Percentiles rank a stretch among this genome's conserved stretches.
Evolutionary conservation across 495 filamentous ascomycete species (phyloP).

Genomic region (Durotheca rogersii): DNA sequence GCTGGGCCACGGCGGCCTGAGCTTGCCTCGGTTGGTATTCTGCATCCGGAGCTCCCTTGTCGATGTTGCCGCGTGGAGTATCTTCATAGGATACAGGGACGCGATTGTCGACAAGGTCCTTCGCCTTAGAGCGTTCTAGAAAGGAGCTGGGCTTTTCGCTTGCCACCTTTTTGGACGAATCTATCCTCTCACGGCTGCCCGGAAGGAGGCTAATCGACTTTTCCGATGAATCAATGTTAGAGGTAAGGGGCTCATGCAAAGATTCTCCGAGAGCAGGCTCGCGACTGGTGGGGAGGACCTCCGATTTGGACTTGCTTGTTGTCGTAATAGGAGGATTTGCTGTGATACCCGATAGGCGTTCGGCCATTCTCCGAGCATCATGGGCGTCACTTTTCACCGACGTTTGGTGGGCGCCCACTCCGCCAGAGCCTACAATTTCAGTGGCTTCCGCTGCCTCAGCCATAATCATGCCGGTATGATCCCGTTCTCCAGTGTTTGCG

Average conservation of each 20-base stretch:
- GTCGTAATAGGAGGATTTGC: neutral
- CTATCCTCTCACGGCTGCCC: neutral
- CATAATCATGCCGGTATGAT: too few species aligned
- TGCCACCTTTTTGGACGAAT: neutral
- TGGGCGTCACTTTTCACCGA: neutral
- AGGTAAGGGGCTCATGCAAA: neutral
- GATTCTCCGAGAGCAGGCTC: neutral
- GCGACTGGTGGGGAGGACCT: neutral
- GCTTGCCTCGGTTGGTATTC: conserved; percentile 10
- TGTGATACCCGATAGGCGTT: neutral
- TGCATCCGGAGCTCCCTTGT: neutral
- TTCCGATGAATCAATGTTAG: conserved; percentile 1
- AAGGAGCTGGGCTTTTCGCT: neutral
- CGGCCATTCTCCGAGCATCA: neutral
- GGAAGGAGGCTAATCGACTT: neutral
- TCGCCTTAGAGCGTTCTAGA: neutral
- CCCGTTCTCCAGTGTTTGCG: too few species aligned
- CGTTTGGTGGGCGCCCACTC: neutral
- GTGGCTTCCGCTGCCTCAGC: conserved; percentile 5
- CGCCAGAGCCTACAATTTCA: conserved; percentile 3
- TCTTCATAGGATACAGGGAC: neutral
- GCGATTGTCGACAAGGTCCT: conserved; percentile 1
- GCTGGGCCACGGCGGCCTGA: conserved; percentile 19
- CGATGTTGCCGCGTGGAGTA: neutral
- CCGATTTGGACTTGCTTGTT: neutral